Evolutionary conservation across 768 basidiomycete species (phyloP).

Genomic region (Pleurotus giganteus): DNA sequence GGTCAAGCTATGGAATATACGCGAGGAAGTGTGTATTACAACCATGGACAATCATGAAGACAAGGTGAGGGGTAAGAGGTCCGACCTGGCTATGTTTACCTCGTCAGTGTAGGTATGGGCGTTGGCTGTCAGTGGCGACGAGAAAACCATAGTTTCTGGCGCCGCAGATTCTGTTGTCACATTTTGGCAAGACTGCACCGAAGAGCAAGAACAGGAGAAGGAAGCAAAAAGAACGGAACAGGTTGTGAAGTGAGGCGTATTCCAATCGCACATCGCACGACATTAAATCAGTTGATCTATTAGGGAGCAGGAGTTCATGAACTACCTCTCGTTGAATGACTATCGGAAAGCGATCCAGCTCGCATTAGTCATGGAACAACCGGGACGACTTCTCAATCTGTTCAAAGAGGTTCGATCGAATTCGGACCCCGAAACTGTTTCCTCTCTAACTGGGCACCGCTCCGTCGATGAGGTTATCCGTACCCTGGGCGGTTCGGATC

Average conservation of each 20-base stretch:
- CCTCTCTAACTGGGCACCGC: conserved; percentile 61
- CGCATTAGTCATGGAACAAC: conserved; percentile 91
- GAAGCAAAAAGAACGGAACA: conserved; percentile 68
- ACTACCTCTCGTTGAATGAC: conserved; percentile 84
- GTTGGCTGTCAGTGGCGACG: conserved; percentile 77
- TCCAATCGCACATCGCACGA: not conserved
- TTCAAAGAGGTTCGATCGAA: conserved; percentile 60
- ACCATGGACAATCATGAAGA: conserved; percentile 98
- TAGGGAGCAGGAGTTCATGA: conserved; percentile 95
- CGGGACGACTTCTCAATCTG: conserved; percentile 77
- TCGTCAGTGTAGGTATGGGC: conserved; percentile 84
- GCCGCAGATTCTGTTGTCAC: conserved; percentile 96
- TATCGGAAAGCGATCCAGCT: conserved; percentile 90
- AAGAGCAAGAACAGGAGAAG: conserved; percentile 74
- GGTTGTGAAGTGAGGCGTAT: conserved; percentile 70
- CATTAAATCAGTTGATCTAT: conserved; percentile 11
- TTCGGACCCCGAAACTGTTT: conserved; percentile 19
- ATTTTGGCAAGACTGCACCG: conserved; percentile 95
- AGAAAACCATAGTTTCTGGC: conserved; percentile 84
- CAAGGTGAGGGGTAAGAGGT: conserved; percentile 56
- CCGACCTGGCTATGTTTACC: conserved; percentile 5
- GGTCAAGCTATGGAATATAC: conserved; percentile 93
- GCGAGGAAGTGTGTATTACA: conserved; percentile 80
- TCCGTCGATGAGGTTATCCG: conserved; percentile 83
- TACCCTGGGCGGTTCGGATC: conserved; percentile 67